Conservation (phyloP, 441 rosid genomes). For the Populus tomentosa region DNA sequence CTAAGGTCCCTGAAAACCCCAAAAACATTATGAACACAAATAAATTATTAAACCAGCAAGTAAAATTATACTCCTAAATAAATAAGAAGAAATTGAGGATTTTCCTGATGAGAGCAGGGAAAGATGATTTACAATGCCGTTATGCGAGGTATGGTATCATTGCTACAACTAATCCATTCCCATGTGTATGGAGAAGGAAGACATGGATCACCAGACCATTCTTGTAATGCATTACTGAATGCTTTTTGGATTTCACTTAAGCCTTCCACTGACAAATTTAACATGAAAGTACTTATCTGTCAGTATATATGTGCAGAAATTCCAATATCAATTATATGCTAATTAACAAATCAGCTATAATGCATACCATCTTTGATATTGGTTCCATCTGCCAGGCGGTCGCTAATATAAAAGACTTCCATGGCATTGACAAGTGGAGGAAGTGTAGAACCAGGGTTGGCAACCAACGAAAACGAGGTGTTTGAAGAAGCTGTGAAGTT, state of each 20-base stretch:
- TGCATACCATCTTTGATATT: conserved; percentile 26
- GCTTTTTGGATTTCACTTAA: conserved; percentile 13
- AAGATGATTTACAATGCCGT: conserved; percentile 32
- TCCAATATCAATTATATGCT: not conserved
- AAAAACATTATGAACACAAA: conserved; percentile 12
- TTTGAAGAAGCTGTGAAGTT: conserved; percentile 17
- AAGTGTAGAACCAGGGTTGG: conserved; percentile 38
- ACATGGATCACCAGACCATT: conserved; percentile 46
- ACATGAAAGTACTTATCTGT: not conserved
- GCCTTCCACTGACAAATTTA: conserved; percentile 23
- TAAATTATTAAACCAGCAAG: not conserved
- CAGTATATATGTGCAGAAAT: not conserved
- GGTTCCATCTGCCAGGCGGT: conserved; percentile 32
- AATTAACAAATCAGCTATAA: not conserved
- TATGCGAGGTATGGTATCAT: conserved; percentile 27
- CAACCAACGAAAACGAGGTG: conserved; percentile 27
- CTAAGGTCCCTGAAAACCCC: conserved; percentile 34
- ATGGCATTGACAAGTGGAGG: conserved; percentile 53
- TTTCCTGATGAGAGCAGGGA: not conserved
- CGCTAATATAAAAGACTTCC: conserved; percentile 34
- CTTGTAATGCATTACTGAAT: conserved; percentile 14
- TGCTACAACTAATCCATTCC: conserved; percentile 43
- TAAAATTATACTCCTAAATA: not conserved
- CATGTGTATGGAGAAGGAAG: conserved; percentile 38
- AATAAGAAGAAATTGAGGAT: not conserved